Base-by-base conservation (phyloP, 257 asterid species). In the Leptodermis oblonga region DNA sequence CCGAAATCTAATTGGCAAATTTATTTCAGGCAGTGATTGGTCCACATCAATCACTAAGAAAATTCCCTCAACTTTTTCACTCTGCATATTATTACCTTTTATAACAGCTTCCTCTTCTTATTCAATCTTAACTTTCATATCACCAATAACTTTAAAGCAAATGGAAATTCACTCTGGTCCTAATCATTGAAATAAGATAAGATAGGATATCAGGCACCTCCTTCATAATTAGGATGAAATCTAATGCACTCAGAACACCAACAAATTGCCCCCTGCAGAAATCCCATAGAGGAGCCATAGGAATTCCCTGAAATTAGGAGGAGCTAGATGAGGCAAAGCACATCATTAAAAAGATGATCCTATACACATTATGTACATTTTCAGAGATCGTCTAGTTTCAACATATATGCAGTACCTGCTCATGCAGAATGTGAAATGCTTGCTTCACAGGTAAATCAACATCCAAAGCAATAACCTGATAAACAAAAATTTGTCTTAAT, bases 381-480 rank as follows among this genome's bases (percentile, higher is more conserved):
- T 13, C 3, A 37, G 13, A 54, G 51, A 18, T 54, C 2, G 39
- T 45, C 1, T 13, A 58, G 37, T 33, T 25, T 26, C 8, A 45
- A 15, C 17, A 5, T 31, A 71, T 10, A n/a, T 60, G 53, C 42
- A 41, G 39, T 85, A 94, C 99, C 97, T 94, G 97, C 83, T 94
- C 97, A 8, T 92, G 93, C 74, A 92, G 87, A 79, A 92, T 92
- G 82, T 90, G 95, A 83, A 92, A 90, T 42, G 97, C 98, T 77
- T 90, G 97, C 82, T 90, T 92, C 74, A 92, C 95, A 55, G 97
- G 98, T 67, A 92, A 73, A 59, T 90, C 92, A 3, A 92, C 92
- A 75, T 90, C 98, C 77, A 92, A 82, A 64, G 98, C 96, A 78
- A 90, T 79, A 70, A 92, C 92, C 97, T 92, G 86, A 26, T 58